Conservation (phyloP, 1,139 yeast genomes). For the Blastobotrys illinoisensis region DNA sequence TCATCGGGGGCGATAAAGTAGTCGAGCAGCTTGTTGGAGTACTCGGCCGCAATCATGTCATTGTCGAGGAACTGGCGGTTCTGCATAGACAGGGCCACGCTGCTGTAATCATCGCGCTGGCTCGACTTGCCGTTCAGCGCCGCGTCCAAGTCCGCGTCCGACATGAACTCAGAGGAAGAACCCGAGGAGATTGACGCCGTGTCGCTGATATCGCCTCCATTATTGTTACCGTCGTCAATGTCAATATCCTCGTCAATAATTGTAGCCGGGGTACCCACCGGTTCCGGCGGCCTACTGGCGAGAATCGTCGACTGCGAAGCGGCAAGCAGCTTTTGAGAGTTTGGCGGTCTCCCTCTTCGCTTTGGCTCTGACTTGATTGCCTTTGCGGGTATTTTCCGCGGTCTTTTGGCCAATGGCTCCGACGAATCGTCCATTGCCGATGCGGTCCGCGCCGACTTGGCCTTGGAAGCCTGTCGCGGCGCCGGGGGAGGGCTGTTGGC, state of each 20-base stretch:
- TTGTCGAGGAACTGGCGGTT: slow-evolving; percentile 26
- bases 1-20: slow-evolving; percentile 68
- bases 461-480: slow-evolving; percentile 28
- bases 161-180: slow-evolving; percentile 31
- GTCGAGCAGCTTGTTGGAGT: slow-evolving; percentile 42
- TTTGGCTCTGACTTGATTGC: slow-evolving; percentile 9
- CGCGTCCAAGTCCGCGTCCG: slow-evolving; percentile 30
- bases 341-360: slow-evolving; percentile 14
- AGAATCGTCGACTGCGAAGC: not conserved
- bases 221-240: not conserved
- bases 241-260: slow-evolving; percentile 4
- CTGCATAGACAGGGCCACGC: slow-evolving; percentile 12
- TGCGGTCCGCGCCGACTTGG: slow-evolving; percentile 23
- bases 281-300: not conserved
- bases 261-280: not conserved
- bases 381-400: slow-evolving; percentile 12
- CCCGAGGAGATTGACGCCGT: slow-evolving; percentile 32
- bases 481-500: slow-evolving; percentile 35
- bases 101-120: slow-evolving; percentile 10
- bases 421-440: slow-evolving; percentile 17
- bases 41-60: slow-evolving; percentile 36
- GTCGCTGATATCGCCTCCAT: slow-evolving; percentile 16
- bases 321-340: slow-evolving; percentile 1
- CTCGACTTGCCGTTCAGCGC: slow-evolving; percentile 12
- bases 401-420: slow-evolving; percentile 15